Base-by-base conservation (phyloP, 2,329 filamentous ascomycete species). In the Exophiala oligosperma region DNA sequence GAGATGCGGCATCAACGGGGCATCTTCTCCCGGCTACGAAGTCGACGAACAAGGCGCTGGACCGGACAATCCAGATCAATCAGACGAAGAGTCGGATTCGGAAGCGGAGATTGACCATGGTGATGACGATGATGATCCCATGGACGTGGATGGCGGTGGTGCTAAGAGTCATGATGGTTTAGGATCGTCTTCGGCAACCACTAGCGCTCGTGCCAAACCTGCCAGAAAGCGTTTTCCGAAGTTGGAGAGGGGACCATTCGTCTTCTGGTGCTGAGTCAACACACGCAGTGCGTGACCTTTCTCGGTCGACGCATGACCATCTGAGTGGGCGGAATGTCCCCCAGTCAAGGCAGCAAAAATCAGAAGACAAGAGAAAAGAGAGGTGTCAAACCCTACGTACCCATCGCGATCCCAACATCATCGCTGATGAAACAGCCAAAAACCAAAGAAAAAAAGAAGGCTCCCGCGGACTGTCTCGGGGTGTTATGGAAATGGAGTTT, bases 1-100 rank as follows among this genome's bases (percentile, higher is more conserved):
- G 78, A 72, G 64, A 23, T 52, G 56, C 38, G 63, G 58, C 9
- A 40, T 61, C 29, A 24, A 51, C 6, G 61, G 62, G 1, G 46
- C 50, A 14, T 63, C 57, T 3, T 50, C 24, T 28, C 23, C 53
- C 1, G 62, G 57, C 12, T 21, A 54, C 17, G 65, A 67, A 52
- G 47, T 64, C 29, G 60, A 47, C 26, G 41, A 43, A 11, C 32
- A 35, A 35, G 32, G 32, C 8, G 32, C 32, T 11, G 32, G 32
- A 35, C 32, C 11, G 8, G 32, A 35, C 11, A 9, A 6, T 35
- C 32, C 32, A 9, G 32, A 35, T 2, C 32, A 11, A 5, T 35
- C 32, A 35, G 32, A 35, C 8, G 56, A 56, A 6, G 61, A 52
- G 5, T 8, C 35, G n/a, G 46, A 46, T 14, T 37, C 59, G 28